phyloP scores from a whole-genome alignment of 73 alveolate species.

The Paramecium caudatum region DNA sequence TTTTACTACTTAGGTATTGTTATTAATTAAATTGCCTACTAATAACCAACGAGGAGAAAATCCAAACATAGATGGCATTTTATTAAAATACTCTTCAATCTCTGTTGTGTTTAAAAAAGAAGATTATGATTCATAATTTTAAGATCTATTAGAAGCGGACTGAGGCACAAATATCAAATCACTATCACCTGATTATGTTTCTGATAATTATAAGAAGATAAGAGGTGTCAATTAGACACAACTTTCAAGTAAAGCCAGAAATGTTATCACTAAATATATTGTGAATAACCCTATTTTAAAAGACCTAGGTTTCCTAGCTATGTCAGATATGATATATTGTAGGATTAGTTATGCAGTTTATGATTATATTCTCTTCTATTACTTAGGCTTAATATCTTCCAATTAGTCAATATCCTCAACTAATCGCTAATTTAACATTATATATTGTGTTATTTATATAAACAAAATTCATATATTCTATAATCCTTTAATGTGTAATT shows the following conservation, averaged over 20 bases:
- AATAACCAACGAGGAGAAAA: conserved; percentile 88
- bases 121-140: not conserved
- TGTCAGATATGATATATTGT: conserved; percentile 81
- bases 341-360: conserved; percentile 12
- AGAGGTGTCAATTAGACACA: conserved; percentile 88
- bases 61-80: conserved; percentile 73
- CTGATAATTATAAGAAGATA: conserved; percentile 90
- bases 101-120: not conserved
- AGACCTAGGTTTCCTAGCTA: conserved; percentile 91
- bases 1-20: conserved; percentile 24
- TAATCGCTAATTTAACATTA: conserved; percentile 26
- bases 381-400: not conserved
- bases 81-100: not conserved
- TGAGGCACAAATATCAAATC: conserved; percentile 90
- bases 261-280: conserved; percentile 91
- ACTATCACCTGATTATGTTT: conserved; percentile 93
- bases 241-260: conserved; percentile 87
- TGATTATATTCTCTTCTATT: not conserved
- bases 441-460: conserved; percentile 2
- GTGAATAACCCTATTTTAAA: conserved; percentile 96
- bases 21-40: conserved; percentile 70
- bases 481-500: not conserved
- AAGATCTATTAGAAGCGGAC: conserved; percentile 55
- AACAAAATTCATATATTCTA: too few relatives aligned
- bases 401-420: not conserved